Percentiles rank a stretch among this genome's conserved stretches.
Conservation (phyloP, 257 asterid genomes). For the Paraleonurus japonicus region DNA sequence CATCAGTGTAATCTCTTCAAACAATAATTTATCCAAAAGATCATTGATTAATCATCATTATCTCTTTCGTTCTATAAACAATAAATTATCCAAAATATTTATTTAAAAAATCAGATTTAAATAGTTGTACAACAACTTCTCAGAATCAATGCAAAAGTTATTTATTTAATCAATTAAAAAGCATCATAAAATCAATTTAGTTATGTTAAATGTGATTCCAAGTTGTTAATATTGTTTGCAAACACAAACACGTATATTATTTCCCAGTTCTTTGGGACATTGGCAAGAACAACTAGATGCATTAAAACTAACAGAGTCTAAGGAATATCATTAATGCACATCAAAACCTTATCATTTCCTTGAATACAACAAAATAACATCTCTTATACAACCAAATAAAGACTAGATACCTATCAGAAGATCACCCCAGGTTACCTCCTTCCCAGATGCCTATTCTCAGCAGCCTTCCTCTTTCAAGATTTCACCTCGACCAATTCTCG, state of each 20-base stretch:
- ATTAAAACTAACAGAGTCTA: neutral
- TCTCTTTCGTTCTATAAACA: too few species aligned
- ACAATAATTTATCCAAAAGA: too few species aligned
- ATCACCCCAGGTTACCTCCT: conserved; percentile 36
- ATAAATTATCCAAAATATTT: too few species aligned
- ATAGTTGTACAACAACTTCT: neutral
- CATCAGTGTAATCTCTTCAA: too few species aligned
- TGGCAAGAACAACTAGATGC: neutral
- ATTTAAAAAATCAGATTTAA: neutral
- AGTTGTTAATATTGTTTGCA: neutral
- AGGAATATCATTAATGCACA: neutral
- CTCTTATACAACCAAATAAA: conserved; percentile 21
- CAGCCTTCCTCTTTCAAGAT: conserved; percentile 16
- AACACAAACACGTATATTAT: neutral
- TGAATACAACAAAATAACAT: conserved; percentile 23
- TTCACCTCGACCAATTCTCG: conserved; percentile 10
- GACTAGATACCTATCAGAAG: conserved; percentile 14
- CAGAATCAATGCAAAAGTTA: neutral
- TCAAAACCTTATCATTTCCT: neutral
- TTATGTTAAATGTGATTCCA: neutral
- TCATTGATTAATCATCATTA: too few species aligned
- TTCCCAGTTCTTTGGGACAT: neutral
- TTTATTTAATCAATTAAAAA: neutral
- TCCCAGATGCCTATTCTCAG: conserved; percentile 21
- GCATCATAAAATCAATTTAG: neutral